A percentile compares a stretch with the other conserved stretches of the same genome.
Evolutionary conservation across 2,329 filamentous ascomycete species (phyloP).

Genomic region (Neoarthrinium moseri): DNA sequence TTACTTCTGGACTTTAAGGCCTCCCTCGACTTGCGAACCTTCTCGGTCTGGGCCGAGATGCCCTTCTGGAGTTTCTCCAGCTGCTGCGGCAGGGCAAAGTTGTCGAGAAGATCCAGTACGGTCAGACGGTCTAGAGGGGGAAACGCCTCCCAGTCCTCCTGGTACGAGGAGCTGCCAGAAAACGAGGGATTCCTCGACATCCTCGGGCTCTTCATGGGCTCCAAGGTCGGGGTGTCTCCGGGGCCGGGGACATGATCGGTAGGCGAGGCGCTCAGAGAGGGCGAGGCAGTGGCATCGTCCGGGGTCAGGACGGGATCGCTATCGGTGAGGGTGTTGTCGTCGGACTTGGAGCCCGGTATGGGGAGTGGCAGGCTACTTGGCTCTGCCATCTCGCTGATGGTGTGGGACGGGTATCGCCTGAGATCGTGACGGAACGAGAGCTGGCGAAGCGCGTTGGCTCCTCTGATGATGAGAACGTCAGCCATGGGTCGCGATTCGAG

Average conservation of each 20-base stretch:
- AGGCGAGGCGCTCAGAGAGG: constrained; percentile 42
- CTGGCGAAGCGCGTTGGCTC: constrained; percentile 37
- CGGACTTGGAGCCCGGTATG: constrained; percentile 34
- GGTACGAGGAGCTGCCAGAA: constrained; percentile 80
- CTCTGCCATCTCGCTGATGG: constrained; percentile 43
- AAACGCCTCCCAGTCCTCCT: constrained; percentile 84
- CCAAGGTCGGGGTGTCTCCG: constrained; percentile 51
- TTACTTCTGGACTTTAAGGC: constrained; percentile 73
- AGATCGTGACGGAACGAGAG: constrained; percentile 39
- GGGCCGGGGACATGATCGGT: constrained; percentile 40
- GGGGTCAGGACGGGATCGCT: constrained; percentile 42
- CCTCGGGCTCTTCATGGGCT: constrained; percentile 47
- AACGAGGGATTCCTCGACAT: constrained; percentile 79
- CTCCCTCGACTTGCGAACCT: constrained; percentile 79
- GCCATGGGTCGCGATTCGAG: constrained; percentile 27
- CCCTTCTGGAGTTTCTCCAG: constrained; percentile 87
- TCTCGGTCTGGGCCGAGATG: constrained; percentile 79
- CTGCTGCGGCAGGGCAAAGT: constrained; percentile 84
- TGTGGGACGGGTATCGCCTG: constrained; percentile 30
- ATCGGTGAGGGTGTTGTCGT: constrained; percentile 38
- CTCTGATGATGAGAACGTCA: constrained; percentile 40
- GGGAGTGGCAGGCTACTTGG: constrained; percentile 27
- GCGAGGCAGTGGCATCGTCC: constrained; percentile 38
- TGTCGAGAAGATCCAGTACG: constrained; percentile 91
- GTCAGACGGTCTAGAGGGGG: constrained; percentile 87